Evolutionary conservation across 2,329 filamentous ascomycete species (phyloP).

Genomic region (Penicillium sp.): DNA sequence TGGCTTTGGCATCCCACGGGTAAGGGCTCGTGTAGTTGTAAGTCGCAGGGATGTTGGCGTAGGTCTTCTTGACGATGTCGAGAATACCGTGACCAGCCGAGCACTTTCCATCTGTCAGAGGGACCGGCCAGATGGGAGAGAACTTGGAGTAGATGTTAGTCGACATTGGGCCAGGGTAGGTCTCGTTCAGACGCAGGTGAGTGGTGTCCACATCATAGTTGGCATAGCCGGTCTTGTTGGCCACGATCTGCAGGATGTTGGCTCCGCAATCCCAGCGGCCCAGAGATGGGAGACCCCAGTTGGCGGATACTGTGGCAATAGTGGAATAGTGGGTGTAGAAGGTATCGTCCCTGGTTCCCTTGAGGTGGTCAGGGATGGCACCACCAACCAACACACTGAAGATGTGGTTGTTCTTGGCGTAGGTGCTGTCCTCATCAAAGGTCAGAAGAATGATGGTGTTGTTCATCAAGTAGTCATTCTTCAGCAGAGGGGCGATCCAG

Average conservation of each 20-base stretch:
- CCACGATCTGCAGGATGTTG: slow-evolving; percentile 64
- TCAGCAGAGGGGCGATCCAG: slow-evolving; percentile 68
- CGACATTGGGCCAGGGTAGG: slow-evolving; percentile 51
- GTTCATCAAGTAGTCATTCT: slow-evolving; percentile 68
- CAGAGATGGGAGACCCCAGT: slow-evolving; percentile 67
- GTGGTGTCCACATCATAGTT: slow-evolving; percentile 42
- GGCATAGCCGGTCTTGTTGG: slow-evolving; percentile 58
- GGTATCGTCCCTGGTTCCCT: slow-evolving; percentile 65
- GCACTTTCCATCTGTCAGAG: slow-evolving; percentile 32
- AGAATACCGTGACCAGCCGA: slow-evolving; percentile 38
- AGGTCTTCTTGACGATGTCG: slow-evolving; percentile 33
- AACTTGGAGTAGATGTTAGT: slow-evolving; percentile 25
- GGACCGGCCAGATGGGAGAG: slow-evolving; percentile 30
- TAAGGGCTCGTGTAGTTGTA: slow-evolving; percentile 38
- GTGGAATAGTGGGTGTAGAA: slow-evolving; percentile 76
- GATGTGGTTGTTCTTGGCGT: slow-evolving; percentile 65
- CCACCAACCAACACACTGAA: slow-evolving; percentile 73
- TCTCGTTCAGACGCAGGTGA: slow-evolving; percentile 53
- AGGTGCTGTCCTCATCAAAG: slow-evolving; percentile 79
- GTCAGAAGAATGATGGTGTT: slow-evolving; percentile 75
- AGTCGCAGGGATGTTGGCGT: slow-evolving; percentile 23
- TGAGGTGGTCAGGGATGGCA: slow-evolving; percentile 60
- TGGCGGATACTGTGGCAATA: slow-evolving; percentile 64
- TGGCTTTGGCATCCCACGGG: slow-evolving; percentile 15
- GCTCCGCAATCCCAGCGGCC: slow-evolving; percentile 71